Base-by-base conservation (phyloP, 495 filamentous ascomycete species). In the Hyaloscypha hepaticicola region DNA sequence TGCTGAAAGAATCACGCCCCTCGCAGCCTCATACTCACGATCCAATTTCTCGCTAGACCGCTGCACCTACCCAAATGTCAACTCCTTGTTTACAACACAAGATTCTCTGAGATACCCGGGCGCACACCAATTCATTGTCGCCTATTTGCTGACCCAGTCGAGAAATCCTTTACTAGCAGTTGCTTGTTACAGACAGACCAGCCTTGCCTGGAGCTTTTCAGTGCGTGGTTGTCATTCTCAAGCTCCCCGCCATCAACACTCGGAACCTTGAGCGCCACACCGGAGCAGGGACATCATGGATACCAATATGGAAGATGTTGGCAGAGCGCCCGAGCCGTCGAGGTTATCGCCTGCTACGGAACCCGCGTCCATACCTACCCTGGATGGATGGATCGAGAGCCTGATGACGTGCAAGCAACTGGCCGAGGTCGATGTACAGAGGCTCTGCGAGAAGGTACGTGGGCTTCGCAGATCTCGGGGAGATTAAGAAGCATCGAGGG, bases 361-460 rank as follows among this genome's bases (percentile, higher is more conserved):
- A 76, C 88, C 96, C 11, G 85, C 91, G 34, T 90, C 92, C 63
- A 95, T 97, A 79, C 89, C 92, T 38, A 96, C 93, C 38, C 80
- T 98, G 45, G 95, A 99, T 77, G 92, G 94, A 68, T 99, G 95
- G 95, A 99, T 99, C 75, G 93, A 96, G 81, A 95, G 85, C 78
- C 80, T 99, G 79, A 99, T 99, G 95, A 89, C 79, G 75, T 99
- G 95, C 88, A 99, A 99, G 78, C 96, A 97, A 82, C 83, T 99
- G 77, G 85, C 90, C 60, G 95, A 99, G 82, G 82, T 85, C 29
- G 96, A 99, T 77, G 95, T 99, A 64, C 93, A 96, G 77, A 88
- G 92, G 72, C 85, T 99, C 73, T 99, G 95, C 82, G 95, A 98
- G 76, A 94, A 96, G 86, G 93, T 97, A 80, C 74, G 88, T 82